Conservation (phyloP, 1,284 basidiomycete genomes). For the Cerrena zonata region DNA sequence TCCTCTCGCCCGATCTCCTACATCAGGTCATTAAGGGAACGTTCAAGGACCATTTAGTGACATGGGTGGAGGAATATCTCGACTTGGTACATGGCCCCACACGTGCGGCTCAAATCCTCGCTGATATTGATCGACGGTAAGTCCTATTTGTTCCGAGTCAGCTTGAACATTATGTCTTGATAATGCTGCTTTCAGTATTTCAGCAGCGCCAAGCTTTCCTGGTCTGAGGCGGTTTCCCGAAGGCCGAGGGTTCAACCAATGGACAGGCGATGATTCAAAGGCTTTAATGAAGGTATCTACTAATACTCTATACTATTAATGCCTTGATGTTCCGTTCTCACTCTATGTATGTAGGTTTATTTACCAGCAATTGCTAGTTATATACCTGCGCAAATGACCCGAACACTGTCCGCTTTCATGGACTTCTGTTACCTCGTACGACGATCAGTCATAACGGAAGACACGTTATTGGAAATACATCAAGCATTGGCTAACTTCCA, state of each 20-base stretch:
- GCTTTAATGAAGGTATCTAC: constrained; percentile 13
- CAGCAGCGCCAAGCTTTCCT: too few species aligned
- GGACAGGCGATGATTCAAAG: constrained; percentile 13
- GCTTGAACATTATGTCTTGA: too few species aligned
- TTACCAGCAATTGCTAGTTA: constrained; percentile 18
- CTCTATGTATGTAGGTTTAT: constrained; percentile 15
- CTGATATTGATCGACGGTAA: constrained; percentile 27
- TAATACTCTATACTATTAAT: too few species aligned
- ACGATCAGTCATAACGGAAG: background rate
- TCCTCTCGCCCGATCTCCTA: constrained; percentile 10
- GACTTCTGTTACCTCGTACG: constrained; percentile 15
- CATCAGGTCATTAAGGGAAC: too few species aligned
- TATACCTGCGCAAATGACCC: constrained; percentile 18
- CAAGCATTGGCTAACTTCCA: constrained; percentile 3
- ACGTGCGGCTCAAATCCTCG: constrained; percentile 17
- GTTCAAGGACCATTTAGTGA: too few species aligned
- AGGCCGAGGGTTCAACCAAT: constrained; percentile 13
- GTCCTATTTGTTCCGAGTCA: background rate
- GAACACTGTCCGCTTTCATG: too few species aligned
- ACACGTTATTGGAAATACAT: constrained; percentile 5
- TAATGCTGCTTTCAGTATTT: too few species aligned
- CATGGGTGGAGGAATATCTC: constrained; percentile 23
- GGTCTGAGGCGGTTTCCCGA: too few species aligned
- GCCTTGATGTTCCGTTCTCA: background rate
- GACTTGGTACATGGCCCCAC: constrained; percentile 10